phyloP scores from a whole-genome alignment of 2,329 filamentous ascomycete genomes.

The Aspergillus neoniger region DNA sequence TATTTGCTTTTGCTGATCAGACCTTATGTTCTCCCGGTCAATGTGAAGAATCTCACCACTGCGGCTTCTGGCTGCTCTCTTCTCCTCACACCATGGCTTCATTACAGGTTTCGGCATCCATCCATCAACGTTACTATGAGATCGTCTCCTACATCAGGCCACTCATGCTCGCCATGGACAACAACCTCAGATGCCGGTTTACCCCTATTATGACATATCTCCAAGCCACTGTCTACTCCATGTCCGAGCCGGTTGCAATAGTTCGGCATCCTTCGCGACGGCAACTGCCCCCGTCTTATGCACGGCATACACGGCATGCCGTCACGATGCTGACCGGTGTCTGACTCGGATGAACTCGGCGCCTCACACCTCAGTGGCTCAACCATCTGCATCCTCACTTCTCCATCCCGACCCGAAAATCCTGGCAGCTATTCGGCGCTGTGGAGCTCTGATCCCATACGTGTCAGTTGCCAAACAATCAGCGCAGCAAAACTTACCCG shows the following conservation, averaged over 20 bases:
- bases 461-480: background rate
- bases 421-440: background rate
- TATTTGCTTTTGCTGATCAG: too few relatives aligned
- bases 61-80: background rate
- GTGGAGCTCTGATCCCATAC: background rate
- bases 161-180: background rate
- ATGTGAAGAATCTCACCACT: background rate
- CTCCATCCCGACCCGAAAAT: background rate
- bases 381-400: background rate
- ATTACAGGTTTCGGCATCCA: background rate
- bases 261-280: background rate
- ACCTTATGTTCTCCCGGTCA: too few relatives aligned
- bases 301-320: constrained; percentile 3
- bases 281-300: background rate
- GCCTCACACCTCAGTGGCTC: background rate
- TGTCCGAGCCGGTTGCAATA: background rate
- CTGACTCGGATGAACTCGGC: constrained; percentile 1
- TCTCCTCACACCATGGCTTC: background rate
- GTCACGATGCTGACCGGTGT: background rate
- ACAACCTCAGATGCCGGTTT: background rate
- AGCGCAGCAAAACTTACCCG: background rate
- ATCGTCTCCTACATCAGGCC: background rate
- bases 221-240: background rate
- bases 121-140: background rate
- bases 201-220: background rate